Evolutionary conservation across 331 rosid genomes (phyloP).

Genomic region (Pyrus hybrid): DNA sequence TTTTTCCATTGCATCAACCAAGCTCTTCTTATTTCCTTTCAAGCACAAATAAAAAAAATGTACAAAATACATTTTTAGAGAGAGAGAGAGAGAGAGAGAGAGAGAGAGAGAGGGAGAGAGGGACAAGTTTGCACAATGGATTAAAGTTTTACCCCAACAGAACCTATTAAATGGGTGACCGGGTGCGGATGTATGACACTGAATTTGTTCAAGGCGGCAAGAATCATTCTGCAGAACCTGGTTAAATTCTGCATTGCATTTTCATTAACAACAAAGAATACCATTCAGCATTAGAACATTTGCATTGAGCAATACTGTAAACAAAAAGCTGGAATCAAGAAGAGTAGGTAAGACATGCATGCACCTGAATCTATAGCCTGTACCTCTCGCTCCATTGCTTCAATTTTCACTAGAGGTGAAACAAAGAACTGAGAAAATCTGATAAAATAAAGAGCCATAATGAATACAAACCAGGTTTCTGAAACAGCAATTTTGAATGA

Average conservation of each 20-base stretch:
- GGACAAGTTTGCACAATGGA: not conserved
- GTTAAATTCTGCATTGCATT: conserved; percentile 66
- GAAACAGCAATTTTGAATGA: not conserved
- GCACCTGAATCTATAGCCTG: conserved; percentile 97
- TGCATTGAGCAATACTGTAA: conserved; percentile 9
- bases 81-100: no score
- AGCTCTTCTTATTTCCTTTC: conserved; percentile 92
- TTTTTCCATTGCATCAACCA: conserved; percentile 83
- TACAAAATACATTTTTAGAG: no score
- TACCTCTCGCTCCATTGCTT: conserved; percentile 96
- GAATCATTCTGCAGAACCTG: conserved; percentile 80
- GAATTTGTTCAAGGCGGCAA: conserved; percentile 92
- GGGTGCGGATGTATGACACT: conserved; percentile 65
- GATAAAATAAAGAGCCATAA: conserved; percentile 15
- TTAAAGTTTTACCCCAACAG: conserved; percentile 62
- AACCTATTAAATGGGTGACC: conserved; percentile 83
- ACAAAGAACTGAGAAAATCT: conserved; percentile 96
- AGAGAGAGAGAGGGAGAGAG: not conserved
- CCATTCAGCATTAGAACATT: conserved; percentile 26
- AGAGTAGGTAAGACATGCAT: conserved; percentile 8
- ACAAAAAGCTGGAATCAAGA: conserved; percentile 9
- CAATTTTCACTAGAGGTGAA: conserved; percentile 83
- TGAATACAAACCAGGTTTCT: conserved; percentile 6
- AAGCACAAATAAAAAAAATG: conserved; percentile 7
- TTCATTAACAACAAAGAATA: conserved; percentile 27